Evolutionary conservation across 2,329 filamentous ascomycete genomes (phyloP), one percentile per base, ranked within the genome.

Genomic region (Lasiodiplodia gonubiensis): DNA sequence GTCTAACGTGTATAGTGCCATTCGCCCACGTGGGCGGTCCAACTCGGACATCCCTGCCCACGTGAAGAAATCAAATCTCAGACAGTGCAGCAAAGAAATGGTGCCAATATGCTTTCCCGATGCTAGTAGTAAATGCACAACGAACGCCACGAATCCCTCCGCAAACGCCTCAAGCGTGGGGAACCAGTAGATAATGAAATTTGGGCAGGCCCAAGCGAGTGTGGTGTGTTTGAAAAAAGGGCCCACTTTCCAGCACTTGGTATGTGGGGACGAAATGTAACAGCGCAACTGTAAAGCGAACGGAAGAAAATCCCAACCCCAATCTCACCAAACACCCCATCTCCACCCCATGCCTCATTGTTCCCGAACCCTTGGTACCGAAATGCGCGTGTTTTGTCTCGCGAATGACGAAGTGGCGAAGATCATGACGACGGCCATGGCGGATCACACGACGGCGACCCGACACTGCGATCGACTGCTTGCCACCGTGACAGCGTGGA

Each of bases 191-290:
- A 48, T 48, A 48, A 48, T 61, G 57, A 49, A 48, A 61, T 61
- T 61, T 27, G 25, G 57, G 25, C 57, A 23, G n/a, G 39, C 57
- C 46, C 57, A 61, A 61, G 57, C 57, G 57, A 61, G n/a, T 61
- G 57, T 60, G 57, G 39, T 61, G 37, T 30, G 39, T 61, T n/a
- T 48, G 39, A 65, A 65, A 65, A 65, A 35, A 55, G 51, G 52
- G 51, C 51, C 63, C 63, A 46, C 35, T 48, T 65, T 35, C 63
- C 63, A 65, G 63, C 63, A 55, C 63, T 65, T 65, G 63, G 63
- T 53, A 35, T 42, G 63, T 53, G 63, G 51, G 63, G 52, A 54
- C 37, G 35, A 53, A 53, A 55, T 54, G 63, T 65, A 35, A 53
- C 63, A 55, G 35, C 51, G 60, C 35, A 49, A 42, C 48, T n/a